Base-by-base conservation (phyloP, 179 eudicot genomes). In the Spinacia oleracea region DNA sequence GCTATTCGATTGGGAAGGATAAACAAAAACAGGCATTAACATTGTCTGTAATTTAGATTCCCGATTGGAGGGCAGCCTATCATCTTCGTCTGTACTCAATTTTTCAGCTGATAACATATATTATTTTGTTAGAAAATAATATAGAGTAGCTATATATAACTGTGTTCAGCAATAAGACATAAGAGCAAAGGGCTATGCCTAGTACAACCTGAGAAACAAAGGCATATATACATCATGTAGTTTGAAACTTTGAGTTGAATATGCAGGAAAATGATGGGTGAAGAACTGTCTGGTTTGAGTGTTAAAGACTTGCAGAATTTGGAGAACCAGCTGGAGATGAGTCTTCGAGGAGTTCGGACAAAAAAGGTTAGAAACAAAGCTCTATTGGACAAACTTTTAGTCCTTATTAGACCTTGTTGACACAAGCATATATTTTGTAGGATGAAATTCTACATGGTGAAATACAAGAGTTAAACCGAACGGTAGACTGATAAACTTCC, bases 181-280 rank as follows among this genome's bases (percentile, higher is more conserved):
- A 45, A 16, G 4, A 46, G 18, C 6, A 42, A 62, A 55, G 27
- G 64, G 12, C 45, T 70, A 66, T 35, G 9, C 58, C 58, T 9
- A 60, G 48, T 40, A 27, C 50, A 74, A 34, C 29, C 67, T 23
- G 3, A 69, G 73, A 23, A 58, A 42, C 60, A 74, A 21, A 12
- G 50, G n/a, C 6, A 27, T 63, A 12, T 5, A 4, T 25, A 70
- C 8, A 48, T 21, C 15, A 31, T 29, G 11, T 16, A 1, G 23
- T 3, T 74, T 27, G 51, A 23, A 4, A 1, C 14, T 3, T 74
- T 27, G 51, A 23, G 2, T 56, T n/a, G 63, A 38, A 48, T 59
- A 55, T 65, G 76, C 73, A 85, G 88, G 76, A 74, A 85, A 68
- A 80, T 85, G 80, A 83, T 78, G 86, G 88, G 88, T 64, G 82